phyloP scores from a whole-genome alignment of 148 eudicot genomes.

The Talinum fruticosum region DNA sequence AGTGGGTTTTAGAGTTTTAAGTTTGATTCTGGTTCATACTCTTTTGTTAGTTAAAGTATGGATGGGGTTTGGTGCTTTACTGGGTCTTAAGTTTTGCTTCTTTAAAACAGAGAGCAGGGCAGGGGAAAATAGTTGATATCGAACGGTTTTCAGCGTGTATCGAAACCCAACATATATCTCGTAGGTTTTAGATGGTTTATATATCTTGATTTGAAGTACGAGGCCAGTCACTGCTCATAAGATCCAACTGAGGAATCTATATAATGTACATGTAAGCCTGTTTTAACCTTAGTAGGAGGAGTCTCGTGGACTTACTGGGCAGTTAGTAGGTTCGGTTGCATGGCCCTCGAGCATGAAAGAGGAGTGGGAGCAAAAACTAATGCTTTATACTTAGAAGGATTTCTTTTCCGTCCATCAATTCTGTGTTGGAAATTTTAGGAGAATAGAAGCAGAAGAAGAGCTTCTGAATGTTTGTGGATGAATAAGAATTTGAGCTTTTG shows the following conservation, averaged over 20 bases:
- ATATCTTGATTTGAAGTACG: background rate
- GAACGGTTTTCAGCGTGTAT: background rate
- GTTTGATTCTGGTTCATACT: too few species aligned
- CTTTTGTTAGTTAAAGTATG: too few species aligned
- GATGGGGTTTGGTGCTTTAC: background rate
- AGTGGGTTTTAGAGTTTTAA: background rate
- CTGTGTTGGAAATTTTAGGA: background rate
- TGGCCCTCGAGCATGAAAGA: background rate
- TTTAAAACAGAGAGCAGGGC: background rate
- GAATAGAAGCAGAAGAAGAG: background rate
- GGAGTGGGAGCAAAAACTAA: background rate
- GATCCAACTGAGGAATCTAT: background rate
- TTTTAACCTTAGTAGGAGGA: background rate
- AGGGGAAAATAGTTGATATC: background rate
- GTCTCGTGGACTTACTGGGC: background rate
- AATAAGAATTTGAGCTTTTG: background rate
- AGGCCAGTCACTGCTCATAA: background rate
- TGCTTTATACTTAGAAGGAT: background rate
- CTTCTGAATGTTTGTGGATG: background rate
- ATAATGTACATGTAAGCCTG: background rate
- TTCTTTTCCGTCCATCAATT: too few species aligned
- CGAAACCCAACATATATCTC: background rate
- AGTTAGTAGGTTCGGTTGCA: background rate
- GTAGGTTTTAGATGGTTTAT: background rate
- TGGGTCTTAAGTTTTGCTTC: background rate